Conservation (phyloP, 768 basidiomycete species). For the Suillus fuscotomentosus region DNA sequence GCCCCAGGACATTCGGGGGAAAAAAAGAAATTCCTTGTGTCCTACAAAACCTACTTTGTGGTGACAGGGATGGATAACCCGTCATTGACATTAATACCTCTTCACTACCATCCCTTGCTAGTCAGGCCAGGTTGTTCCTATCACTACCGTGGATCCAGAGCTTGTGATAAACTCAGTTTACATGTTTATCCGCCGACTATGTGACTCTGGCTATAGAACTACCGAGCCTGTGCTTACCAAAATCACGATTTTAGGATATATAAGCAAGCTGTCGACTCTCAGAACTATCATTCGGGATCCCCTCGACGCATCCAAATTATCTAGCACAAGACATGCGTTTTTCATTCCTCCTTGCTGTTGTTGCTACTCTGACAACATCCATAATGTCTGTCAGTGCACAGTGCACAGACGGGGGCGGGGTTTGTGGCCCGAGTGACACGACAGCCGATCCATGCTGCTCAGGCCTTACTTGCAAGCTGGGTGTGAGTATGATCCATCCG, state of each 20-base stretch:
- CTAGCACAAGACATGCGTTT: neutral
- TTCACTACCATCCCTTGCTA: too few relatives aligned
- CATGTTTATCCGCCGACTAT: neutral
- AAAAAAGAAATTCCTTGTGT: too few relatives aligned
- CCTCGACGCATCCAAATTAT: neutral
- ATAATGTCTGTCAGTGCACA: neutral
- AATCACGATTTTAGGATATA: neutral
- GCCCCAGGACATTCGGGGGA: too few relatives aligned
- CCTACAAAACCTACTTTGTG: too few relatives aligned
- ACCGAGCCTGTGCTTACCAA: neutral
- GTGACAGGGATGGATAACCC: too few relatives aligned
- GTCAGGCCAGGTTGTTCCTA: too few relatives aligned
- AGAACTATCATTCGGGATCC: neutral
- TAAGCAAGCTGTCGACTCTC: neutral
- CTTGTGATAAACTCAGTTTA: too few relatives aligned
- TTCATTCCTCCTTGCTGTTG: neutral
- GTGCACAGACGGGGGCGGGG: neutral
- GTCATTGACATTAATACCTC: too few relatives aligned
- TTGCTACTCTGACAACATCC: neutral
- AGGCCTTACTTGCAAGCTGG: neutral
- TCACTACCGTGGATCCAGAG: too few relatives aligned
- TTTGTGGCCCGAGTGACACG: neutral
- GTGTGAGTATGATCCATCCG: neutral
- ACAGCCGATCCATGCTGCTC: neutral
- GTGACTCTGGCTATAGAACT: neutral